Base-by-base conservation (phyloP, 129 eudicot species). In the Chrysanthemum makinoi region DNA sequence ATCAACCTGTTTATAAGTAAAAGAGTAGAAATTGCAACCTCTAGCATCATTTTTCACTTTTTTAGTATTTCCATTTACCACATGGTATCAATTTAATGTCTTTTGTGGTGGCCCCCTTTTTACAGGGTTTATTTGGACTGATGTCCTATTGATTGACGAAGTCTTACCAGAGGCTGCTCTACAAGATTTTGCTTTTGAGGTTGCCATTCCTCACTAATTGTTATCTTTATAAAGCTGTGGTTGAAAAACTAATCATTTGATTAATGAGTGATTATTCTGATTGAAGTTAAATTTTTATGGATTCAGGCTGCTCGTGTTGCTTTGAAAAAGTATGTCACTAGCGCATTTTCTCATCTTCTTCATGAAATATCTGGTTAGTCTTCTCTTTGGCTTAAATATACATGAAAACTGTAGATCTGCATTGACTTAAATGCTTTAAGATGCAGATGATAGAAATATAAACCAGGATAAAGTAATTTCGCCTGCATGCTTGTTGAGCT, bases 81-180 rank as follows among this genome's bases (percentile, higher is more conserved):
- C 19, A 62, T 76, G 62, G 5, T 39, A 76, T 49, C n/a, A 30
- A 68, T 59, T 46, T 39, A 39, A 39, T 39, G 10, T 6, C 46
- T 7, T 39, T 39, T 39, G 46, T 39, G 46, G 46, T 39, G 10
- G 46, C 46, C 35, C 47, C 69, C 20, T 51, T 58, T 72, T 55
- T 77, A 52, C 88, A 94, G 99, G 96, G 53, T 76, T 83, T 72
- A 84, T 87, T 50, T 94, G 99, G 99, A 83, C 86, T 19, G 95
- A 94, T 80, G 96, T 94, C 79, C 88, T 90, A n/a, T 72, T 81
- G 73, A 86, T 94, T 76, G 87, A 90, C 58, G 94, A 86, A 81
- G 97, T 88, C 61, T 81, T 94, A 75, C 97, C 99, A 65, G 97
- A 88, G 78, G 97, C 97, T 73, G 79, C 83, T 62, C 80, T 89